Percentiles rank a stretch among this genome's conserved stretches.
Conservation (phyloP, 177 flowering plant species). For the Vitis hybrid region DNA sequence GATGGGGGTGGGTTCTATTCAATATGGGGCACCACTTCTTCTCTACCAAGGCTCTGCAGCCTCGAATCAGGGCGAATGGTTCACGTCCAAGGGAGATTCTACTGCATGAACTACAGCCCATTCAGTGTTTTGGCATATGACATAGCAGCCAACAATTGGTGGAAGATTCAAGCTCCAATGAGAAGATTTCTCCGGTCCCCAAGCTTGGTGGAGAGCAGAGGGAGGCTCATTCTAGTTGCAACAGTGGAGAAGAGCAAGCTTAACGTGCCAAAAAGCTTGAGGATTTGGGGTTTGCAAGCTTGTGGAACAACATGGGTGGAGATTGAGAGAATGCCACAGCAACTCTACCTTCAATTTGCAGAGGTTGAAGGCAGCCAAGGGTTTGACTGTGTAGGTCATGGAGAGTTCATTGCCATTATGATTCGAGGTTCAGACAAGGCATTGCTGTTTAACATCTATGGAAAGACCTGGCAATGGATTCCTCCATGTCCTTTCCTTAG, state of each 20-base stretch:
- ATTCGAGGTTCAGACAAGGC: constrained; percentile 44
- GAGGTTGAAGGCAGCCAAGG: constrained; percentile 62
- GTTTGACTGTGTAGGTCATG: constrained; percentile 75
- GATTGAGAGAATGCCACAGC: constrained; percentile 85
- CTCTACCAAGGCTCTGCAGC: constrained; percentile 78
- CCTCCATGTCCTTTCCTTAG: constrained; percentile 60
- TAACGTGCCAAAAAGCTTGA: constrained; percentile 75
- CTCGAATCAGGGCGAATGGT: constrained; percentile 79
- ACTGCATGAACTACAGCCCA: constrained; percentile 89
- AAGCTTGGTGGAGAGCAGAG: constrained; percentile 66
- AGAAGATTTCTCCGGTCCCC: constrained; percentile 76
- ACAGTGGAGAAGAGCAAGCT: constrained; percentile 95
- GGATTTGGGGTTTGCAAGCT: constrained; percentile 70
- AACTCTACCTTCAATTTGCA: constrained; percentile 58
- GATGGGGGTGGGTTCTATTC: constrained; percentile 72
- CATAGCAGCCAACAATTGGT: constrained; percentile 46
- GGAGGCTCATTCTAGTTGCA: constrained; percentile 66
- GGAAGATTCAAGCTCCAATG: constrained; percentile 89
- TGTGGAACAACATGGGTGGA: constrained; percentile 69
- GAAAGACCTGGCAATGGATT: constrained; percentile 81
- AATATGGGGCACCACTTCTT: constrained; percentile 61
- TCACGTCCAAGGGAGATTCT: constrained; percentile 46
- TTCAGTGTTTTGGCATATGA: constrained; percentile 67
- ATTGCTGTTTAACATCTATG: constrained; percentile 57
- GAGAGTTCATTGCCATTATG: constrained; percentile 59